phyloP scores from a whole-genome alignment of 495 filamentous ascomycete genomes.

The Talaromyces stipitatus region DNA sequence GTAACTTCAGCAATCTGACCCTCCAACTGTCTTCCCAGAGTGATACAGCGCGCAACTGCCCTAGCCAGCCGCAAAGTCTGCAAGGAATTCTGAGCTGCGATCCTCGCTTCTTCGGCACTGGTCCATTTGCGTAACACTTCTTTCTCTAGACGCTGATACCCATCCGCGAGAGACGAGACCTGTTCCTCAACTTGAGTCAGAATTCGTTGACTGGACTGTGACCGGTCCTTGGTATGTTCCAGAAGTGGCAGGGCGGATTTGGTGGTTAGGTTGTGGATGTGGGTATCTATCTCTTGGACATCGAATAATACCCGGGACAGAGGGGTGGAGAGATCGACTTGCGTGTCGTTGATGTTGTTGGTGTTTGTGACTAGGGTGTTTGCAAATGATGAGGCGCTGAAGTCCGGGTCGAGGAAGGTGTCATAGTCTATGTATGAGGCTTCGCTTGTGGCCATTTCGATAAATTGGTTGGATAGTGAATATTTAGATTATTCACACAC shows the following conservation, averaged over 20 bases:
- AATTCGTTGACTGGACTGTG: conserved; percentile 58
- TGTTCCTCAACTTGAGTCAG: conserved; percentile 67
- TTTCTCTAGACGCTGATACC: conserved; percentile 72
- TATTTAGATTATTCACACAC: neutral
- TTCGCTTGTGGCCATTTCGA: conserved; percentile 31
- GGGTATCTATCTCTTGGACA: conserved; percentile 92
- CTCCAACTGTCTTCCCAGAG: conserved; percentile 80
- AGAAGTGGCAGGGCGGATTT: conserved; percentile 79
- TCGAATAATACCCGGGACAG: conserved; percentile 93
- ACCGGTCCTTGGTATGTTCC: conserved; percentile 64
- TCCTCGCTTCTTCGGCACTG: conserved; percentile 67
- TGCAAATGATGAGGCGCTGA: conserved; percentile 74
- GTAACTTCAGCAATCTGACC: conserved; percentile 62
- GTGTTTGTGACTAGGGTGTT: conserved; percentile 81
- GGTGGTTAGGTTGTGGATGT: conserved; percentile 85
- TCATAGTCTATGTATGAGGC: conserved; percentile 96
- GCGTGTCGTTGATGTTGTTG: conserved; percentile 84
- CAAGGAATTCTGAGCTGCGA: conserved; percentile 67
- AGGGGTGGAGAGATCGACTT: conserved; percentile 88
- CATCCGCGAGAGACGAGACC: conserved; percentile 68
- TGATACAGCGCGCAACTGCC: conserved; percentile 65
- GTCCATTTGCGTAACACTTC: conserved; percentile 78
- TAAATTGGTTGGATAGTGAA: neutral
- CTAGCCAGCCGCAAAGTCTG: conserved; percentile 70
- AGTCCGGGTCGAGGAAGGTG: conserved; percentile 75